These are phyloP conservation scores for Talaromyces sp. DNA, from an alignment of 2,329 filamentous ascomycete species.

Conservation along the genomic window DNA sequence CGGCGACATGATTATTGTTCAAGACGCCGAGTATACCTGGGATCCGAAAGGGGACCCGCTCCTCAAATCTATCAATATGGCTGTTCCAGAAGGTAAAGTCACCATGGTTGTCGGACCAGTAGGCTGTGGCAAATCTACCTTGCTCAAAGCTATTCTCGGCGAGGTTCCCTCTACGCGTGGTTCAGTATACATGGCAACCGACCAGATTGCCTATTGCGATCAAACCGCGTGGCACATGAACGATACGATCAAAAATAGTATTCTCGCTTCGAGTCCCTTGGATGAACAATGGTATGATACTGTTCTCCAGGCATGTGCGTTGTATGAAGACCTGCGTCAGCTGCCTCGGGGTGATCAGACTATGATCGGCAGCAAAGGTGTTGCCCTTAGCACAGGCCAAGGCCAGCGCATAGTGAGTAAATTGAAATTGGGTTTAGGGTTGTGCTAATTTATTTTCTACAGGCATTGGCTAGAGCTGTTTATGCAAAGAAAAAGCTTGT, in stretches of 20 bases:
- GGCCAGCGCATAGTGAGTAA: conserved; percentile 45
- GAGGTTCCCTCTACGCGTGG: conserved; percentile 35
- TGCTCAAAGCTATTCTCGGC: conserved; percentile 43
- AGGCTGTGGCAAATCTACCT: conserved; percentile 50
- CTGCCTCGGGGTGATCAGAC: conserved; percentile 41
- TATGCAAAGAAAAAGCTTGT: conserved; percentile 34
- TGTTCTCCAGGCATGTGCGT: conserved; percentile 23
- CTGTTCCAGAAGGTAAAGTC: conserved; percentile 38
- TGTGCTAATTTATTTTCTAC: not conserved
- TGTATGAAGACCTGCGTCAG: conserved; percentile 36
- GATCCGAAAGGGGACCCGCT: conserved; percentile 36
- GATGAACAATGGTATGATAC: conserved; percentile 25
- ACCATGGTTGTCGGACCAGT: conserved; percentile 49
- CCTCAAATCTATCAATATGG: conserved; percentile 38
- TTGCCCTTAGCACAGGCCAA: conserved; percentile 50
- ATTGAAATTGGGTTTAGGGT: not conserved
- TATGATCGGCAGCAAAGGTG: conserved; percentile 47
- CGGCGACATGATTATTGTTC: conserved; percentile 33
- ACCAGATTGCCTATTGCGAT: conserved; percentile 37
- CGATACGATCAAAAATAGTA: conserved; percentile 26
- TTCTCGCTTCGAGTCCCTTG: conserved; percentile 21
- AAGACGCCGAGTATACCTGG: conserved; percentile 46
- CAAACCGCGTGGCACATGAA: conserved; percentile 28
- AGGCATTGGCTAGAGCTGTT: conserved; percentile 40
- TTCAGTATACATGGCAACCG: conserved; percentile 24